phyloP scores from a whole-genome alignment of 2,329 filamentous ascomycete species.

The Colletotrichum incanum region DNA sequence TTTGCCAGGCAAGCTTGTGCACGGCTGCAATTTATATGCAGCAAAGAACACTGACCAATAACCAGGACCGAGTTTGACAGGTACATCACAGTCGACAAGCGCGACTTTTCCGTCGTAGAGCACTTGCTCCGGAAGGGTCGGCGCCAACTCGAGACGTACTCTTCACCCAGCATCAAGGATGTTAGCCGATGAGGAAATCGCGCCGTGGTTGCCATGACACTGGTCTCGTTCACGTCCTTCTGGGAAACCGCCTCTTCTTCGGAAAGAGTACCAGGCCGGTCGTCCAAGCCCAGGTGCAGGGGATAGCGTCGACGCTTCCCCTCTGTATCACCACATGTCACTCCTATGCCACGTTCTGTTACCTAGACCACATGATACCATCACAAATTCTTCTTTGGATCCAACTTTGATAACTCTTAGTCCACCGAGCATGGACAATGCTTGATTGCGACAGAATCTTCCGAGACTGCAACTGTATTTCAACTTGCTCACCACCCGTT shows the following conservation, averaged over 20 bases:
- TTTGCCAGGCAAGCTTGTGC: slow-evolving; percentile 71
- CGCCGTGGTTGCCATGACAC: not conserved
- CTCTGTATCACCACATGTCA: slow-evolving; percentile 33
- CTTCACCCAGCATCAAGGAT: slow-evolving; percentile 85
- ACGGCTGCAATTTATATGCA: not conserved
- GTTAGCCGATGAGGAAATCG: slow-evolving; percentile 63
- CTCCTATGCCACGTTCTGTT: slow-evolving; percentile 35
- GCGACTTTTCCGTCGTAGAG: slow-evolving; percentile 89
- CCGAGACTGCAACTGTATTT: slow-evolving; percentile 39
- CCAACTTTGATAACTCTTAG: slow-evolving; percentile 38
- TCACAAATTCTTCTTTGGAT: slow-evolving; percentile 49
- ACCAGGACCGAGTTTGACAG: slow-evolving; percentile 83
- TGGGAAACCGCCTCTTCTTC: not conserved
- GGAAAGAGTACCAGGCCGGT: slow-evolving; percentile 4
- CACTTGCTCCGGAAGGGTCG: slow-evolving; percentile 86
- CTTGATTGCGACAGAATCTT: slow-evolving; percentile 60
- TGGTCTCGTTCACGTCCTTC: not conserved
- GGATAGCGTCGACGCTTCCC: slow-evolving; percentile 4
- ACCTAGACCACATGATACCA: slow-evolving; percentile 43
- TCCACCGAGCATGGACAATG: slow-evolving; percentile 58
- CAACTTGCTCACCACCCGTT: slow-evolving; percentile 31
- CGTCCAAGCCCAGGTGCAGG: not conserved
- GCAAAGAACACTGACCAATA: slow-evolving; percentile 10
- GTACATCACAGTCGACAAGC: slow-evolving; percentile 79
- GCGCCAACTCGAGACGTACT: slow-evolving; percentile 86